Conservation (phyloP, 345 rosid species). For the Pistacia integerrima region DNA sequence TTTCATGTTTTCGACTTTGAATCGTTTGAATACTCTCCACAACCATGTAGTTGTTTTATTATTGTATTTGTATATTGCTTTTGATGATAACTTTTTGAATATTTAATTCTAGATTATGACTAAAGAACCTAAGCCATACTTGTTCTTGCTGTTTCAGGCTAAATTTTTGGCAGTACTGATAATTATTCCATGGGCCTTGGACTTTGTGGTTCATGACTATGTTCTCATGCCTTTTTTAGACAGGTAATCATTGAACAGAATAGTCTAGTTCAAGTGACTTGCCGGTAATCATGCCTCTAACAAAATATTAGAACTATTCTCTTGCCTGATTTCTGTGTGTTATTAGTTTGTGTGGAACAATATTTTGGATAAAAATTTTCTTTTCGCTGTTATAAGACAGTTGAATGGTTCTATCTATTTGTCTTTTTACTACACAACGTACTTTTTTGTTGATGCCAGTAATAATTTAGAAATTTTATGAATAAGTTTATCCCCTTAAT, state of each 20-base stretch:
- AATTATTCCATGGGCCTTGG: constrained; percentile 81
- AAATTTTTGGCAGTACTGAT: constrained; percentile 78
- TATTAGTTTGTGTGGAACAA: neutral
- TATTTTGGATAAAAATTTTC: neutral
- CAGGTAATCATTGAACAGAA: constrained; percentile 53
- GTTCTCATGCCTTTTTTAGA: constrained; percentile 92
- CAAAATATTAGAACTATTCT: neutral
- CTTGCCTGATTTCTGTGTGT: neutral
- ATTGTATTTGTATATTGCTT: neutral
- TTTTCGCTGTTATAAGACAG: neutral
- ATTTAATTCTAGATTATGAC: neutral
- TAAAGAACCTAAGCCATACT: constrained; percentile 19
- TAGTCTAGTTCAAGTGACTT: neutral
- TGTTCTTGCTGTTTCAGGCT: constrained; percentile 58
- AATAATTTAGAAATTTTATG: neutral
- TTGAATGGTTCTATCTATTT: constrained; percentile 3
- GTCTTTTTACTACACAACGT: neutral
- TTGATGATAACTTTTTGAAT: neutral
- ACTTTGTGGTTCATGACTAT: constrained; percentile 88
- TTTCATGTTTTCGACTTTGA: neutral
- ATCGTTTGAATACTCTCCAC: neutral
- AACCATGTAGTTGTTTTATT: neutral
- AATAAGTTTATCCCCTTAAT: neutral
- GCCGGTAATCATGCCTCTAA: neutral
- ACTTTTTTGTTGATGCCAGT: neutral